These are phyloP conservation scores for Suhomyces vadensis DNA, from an alignment of 805 yeast species.

Conservation along the genomic window DNA sequence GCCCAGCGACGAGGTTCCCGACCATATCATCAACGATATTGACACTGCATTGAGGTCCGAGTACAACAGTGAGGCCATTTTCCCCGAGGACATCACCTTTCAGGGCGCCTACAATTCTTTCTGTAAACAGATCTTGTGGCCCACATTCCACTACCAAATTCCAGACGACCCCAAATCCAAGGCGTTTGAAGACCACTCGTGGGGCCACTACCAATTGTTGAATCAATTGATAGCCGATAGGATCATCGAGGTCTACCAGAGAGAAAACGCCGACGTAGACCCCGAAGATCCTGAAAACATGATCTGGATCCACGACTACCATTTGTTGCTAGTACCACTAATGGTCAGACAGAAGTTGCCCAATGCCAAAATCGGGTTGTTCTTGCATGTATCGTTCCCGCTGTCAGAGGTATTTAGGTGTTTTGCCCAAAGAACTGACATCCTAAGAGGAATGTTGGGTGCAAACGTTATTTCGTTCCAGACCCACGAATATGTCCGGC, in stretches of 20 bases:
- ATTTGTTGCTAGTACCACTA: constrained; percentile 78
- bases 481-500: constrained; percentile 89
- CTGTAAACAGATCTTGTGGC: constrained; percentile 96
- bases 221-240: constrained; percentile 81
- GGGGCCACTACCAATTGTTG: constrained; percentile 77
- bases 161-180: constrained; percentile 94
- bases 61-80: constrained; percentile 63
- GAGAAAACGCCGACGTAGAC: constrained; percentile 39
- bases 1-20: constrained; percentile 82
- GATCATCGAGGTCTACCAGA: constrained; percentile 57
- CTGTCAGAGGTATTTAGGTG: constrained; percentile 94
- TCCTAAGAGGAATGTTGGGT: constrained; percentile 82
- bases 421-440: constrained; percentile 77
- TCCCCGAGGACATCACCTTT: constrained; percentile 74
- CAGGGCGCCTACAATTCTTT: constrained; percentile 90
- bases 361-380: constrained; percentile 84
- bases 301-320: constrained; percentile 95
- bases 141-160: constrained; percentile 87
- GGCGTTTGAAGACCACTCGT: constrained; percentile 93
- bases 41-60: constrained; percentile 45
- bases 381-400: constrained; percentile 92
- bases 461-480: constrained; percentile 89
- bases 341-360: constrained; percentile 80
- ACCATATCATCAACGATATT: constrained; percentile 54
- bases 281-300: constrained; percentile 55